Conservation (phyloP, 306 rosid species). For the Rubus parviflorus region DNA sequence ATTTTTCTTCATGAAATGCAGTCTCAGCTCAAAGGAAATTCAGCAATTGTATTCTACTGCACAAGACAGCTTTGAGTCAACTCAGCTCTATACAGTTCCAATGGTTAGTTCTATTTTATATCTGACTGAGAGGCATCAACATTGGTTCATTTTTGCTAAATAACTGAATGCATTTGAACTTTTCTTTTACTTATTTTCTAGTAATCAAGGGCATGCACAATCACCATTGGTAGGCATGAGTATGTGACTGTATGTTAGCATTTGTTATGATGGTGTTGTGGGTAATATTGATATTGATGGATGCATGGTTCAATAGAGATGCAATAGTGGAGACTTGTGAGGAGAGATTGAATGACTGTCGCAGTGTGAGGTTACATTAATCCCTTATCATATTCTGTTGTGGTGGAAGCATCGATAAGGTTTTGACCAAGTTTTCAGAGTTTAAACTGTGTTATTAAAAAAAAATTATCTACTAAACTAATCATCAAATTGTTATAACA, state of each 20-base stretch:
- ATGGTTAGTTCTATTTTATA: conserved; percentile 49
- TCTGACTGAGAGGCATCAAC: neutral
- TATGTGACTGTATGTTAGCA: neutral
- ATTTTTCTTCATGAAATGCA: conserved; percentile 86
- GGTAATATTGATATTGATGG: neutral
- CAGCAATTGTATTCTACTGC: conserved; percentile 66
- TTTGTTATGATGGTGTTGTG: neutral
- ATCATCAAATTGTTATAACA: neutral
- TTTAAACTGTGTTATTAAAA: neutral
- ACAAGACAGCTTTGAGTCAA: conserved; percentile 90
- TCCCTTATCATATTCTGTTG: neutral
- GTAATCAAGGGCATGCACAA: neutral
- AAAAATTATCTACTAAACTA: neutral
- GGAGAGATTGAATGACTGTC: neutral
- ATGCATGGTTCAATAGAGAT: neutral
- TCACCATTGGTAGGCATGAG: neutral
- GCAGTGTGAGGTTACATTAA: neutral
- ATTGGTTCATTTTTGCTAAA: conserved; percentile 24
- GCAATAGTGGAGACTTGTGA: neutral
- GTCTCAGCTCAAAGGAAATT: conserved; percentile 64
- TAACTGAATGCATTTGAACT: neutral
- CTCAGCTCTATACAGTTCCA: conserved; percentile 73
- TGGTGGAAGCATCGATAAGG: neutral
- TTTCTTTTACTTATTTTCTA: neutral
- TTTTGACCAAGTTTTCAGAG: neutral